Conservation (phyloP, 495 filamentous ascomycete genomes). For the Xylaria scruposa region DNA sequence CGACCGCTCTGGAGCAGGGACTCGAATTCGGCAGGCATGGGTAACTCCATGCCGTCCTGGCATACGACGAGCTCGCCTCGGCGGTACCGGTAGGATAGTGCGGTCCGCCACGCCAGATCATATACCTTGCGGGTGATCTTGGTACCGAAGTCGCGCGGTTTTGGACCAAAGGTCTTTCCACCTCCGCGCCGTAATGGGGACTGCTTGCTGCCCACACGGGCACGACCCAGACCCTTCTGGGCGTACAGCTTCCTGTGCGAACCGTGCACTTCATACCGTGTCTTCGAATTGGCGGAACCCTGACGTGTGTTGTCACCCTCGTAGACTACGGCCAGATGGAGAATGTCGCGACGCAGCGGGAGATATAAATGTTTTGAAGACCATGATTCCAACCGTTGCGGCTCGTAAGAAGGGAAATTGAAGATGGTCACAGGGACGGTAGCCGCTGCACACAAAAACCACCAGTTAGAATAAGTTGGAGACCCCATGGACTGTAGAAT, state of each 20-base stretch:
- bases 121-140: constrained; percentile 88
- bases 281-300: constrained; percentile 87
- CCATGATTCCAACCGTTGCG: constrained; percentile 78
- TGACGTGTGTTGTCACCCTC: constrained; percentile 89
- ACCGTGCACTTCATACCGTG: constrained; percentile 82
- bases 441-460: constrained; percentile 46
- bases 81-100: constrained; percentile 86
- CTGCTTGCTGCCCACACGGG: constrained; percentile 80
- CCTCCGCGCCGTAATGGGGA: constrained; percentile 86
- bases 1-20: constrained; percentile 37
- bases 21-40: constrained; percentile 50
- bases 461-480: constrained; percentile 37
- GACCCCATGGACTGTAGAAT: not conserved
- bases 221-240: constrained; percentile 85
- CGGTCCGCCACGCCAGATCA: constrained; percentile 93
- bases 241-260: constrained; percentile 75
- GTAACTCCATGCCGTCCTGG: constrained; percentile 72
- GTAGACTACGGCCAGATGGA: constrained; percentile 91
- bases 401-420: constrained; percentile 89
- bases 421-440: constrained; percentile 83
- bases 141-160: constrained; percentile 87
- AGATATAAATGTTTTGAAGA: constrained; percentile 80
- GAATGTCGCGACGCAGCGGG: constrained; percentile 87
- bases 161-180: constrained; percentile 85
- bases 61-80: constrained; percentile 86